Percentiles rank a stretch among this genome's conserved stretches.
These are phyloP conservation scores for Silene uniflora DNA, from an alignment of 148 eudicot species.

Conservation along the genomic window DNA sequence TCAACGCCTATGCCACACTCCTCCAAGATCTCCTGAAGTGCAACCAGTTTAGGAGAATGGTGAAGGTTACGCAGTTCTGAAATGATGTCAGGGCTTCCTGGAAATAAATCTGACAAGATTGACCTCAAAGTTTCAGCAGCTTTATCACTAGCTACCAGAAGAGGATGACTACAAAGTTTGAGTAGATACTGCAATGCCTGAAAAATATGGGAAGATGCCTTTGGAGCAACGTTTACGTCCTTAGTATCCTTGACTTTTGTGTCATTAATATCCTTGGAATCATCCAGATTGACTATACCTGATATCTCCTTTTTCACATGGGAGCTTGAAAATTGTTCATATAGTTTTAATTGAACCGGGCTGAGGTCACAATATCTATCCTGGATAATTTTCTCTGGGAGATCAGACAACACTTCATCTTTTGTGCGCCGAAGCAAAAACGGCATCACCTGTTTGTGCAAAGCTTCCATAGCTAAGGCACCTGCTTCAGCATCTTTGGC, in stretches of 20 bases:
- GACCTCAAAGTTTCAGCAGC: slow-evolving; percentile 52
- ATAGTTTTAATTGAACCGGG: slow-evolving; percentile 82
- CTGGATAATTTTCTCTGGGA: slow-evolving; percentile 98
- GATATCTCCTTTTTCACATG: slow-evolving; percentile 87
- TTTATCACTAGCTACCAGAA: slow-evolving; percentile 79
- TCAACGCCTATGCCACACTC: slow-evolving; percentile 97
- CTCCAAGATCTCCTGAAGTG: slow-evolving; percentile 93
- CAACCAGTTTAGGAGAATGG: slow-evolving; percentile 96
- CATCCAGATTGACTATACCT: slow-evolving; percentile 54
- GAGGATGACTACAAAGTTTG: slow-evolving; percentile 96
- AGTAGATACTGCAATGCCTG: slow-evolving; percentile 96
- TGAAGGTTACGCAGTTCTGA: slow-evolving; percentile 85
- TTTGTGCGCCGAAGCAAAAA: slow-evolving; percentile 94
- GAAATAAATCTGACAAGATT: slow-evolving; percentile 51
- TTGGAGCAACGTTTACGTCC: slow-evolving; percentile 51
- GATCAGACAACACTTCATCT: slow-evolving; percentile 95
- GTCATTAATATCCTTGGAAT: slow-evolving; percentile 51
- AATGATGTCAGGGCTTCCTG: slow-evolving; percentile 44
- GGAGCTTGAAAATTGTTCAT: slow-evolving; percentile 88
- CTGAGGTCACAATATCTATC: slow-evolving; percentile 98
- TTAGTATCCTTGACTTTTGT: slow-evolving; percentile 44
- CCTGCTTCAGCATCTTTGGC: slow-evolving; percentile 99
- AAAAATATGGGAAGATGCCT: slow-evolving; percentile 87
- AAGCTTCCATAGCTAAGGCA: slow-evolving; percentile 94
- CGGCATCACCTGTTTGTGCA: slow-evolving; percentile 99